A percentile compares a stretch with the other conserved stretches of the same genome.
These are phyloP conservation scores for Gremmenia infestans DNA, from an alignment of 2,329 filamentous ascomycete species.

Conservation along the genomic window DNA sequence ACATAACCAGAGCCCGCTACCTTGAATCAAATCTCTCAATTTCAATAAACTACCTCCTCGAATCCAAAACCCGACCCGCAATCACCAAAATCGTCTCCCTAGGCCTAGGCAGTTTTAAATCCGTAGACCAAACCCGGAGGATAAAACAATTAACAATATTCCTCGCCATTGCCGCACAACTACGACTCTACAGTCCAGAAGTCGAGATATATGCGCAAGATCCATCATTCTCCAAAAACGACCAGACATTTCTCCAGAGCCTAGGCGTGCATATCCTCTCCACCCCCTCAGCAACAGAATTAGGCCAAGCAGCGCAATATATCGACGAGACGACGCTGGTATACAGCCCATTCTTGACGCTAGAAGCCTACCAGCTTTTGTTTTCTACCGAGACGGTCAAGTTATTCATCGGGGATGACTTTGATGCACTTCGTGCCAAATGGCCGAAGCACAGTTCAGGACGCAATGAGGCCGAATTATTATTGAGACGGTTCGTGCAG, in stretches of 20 bases:
- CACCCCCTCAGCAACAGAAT: conserved; percentile 25
- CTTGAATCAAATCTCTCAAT: conserved; percentile 5
- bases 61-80: conserved; percentile 6
- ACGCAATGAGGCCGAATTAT: conserved; percentile 22
- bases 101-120: conserved; percentile 14
- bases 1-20: conserved; percentile 2
- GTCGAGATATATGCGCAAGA: conserved; percentile 30
- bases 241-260: conserved; percentile 24
- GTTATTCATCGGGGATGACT: conserved; percentile 28
- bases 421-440: conserved; percentile 26
- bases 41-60: conserved; percentile 7
- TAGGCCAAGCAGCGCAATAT: conserved; percentile 25
- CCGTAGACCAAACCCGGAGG: conserved; percentile 24
- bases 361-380: conserved; percentile 17
- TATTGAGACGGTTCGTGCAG: conserved; percentile 8
- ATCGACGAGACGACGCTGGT: conserved; percentile 25
- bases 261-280: conserved; percentile 23
- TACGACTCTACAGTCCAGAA: conserved; percentile 1
- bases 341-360: conserved; percentile 27
- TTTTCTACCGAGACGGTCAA: conserved; percentile 4
- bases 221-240: conserved; percentile 28
- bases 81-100: conserved; percentile 13
- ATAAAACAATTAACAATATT: conserved; percentile 30
- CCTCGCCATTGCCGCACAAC: conserved; percentile 20
- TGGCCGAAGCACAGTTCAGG: conserved; percentile 29